Evolutionary conservation across 805 yeast species (phyloP).

Genomic region (Priceomyces castillae): DNA sequence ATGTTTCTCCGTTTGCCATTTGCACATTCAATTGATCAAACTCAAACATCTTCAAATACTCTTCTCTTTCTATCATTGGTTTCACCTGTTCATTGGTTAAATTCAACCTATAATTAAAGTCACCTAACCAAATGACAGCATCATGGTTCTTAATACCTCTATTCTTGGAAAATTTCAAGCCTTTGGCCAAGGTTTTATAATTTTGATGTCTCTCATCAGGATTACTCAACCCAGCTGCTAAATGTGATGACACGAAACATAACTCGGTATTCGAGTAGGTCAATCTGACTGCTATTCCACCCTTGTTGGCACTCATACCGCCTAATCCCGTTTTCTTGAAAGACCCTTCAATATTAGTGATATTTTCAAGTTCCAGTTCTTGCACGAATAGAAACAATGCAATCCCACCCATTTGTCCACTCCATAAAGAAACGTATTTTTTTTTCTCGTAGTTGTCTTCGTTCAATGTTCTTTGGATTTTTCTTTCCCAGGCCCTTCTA

Average conservation of each 20-base stretch:
- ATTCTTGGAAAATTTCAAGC: constrained; percentile 60
- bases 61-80: constrained; percentile 43
- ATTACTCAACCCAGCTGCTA: constrained; percentile 89
- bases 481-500: constrained; percentile 62
- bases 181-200: constrained; percentile 72
- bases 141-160: constrained; percentile 66
- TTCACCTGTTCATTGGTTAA: constrained; percentile 75
- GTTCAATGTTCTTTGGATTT: constrained; percentile 49
- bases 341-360: constrained; percentile 65
- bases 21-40: constrained; percentile 79
- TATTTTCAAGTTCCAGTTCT: constrained; percentile 46
- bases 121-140: constrained; percentile 90
- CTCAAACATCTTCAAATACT: constrained; percentile 51
- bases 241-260: constrained; percentile 80
- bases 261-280: constrained; percentile 63
- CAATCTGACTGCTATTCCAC: constrained; percentile 73
- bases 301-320: constrained; percentile 82
- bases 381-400: constrained; percentile 66
- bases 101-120: constrained; percentile 78
- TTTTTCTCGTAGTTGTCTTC: constrained; percentile 31
- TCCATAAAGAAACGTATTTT: constrained; percentile 59
- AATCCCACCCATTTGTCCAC: constrained; percentile 85
- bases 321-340: constrained; percentile 91
- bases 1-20: constrained; percentile 65
- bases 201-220: constrained; percentile 83